phyloP scores from a whole-genome alignment of 1,284 basidiomycete species.

The Tremellales sp. region DNA sequence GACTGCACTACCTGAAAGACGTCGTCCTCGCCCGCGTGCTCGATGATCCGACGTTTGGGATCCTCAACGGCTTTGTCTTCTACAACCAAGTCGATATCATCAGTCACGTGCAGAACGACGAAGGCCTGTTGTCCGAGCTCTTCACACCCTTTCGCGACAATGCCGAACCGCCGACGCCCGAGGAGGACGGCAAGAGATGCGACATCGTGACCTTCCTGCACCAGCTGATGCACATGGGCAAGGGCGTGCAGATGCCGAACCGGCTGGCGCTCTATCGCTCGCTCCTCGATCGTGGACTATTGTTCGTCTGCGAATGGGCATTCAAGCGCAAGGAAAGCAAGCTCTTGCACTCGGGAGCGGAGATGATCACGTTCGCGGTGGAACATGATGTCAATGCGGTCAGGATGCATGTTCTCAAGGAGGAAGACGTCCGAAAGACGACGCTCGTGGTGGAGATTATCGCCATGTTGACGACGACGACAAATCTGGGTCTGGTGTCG shows the following conservation, averaged over 20 bases:
- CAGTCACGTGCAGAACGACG: constrained; percentile 76
- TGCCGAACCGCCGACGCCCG: constrained; percentile 20
- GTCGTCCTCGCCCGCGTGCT: constrained; percentile 91
- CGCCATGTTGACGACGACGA: constrained; percentile 68
- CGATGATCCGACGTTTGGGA: constrained; percentile 95
- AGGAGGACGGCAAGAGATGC: constrained; percentile 44
- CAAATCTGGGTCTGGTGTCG: constrained; percentile 82
- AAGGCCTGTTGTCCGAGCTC: constrained; percentile 69
- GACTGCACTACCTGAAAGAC: constrained; percentile 94
- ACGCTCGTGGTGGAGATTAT: constrained; percentile 74
- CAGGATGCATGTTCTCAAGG: constrained; percentile 74
- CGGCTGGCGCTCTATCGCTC: constrained; percentile 84
- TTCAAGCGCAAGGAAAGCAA: constrained; percentile 54
- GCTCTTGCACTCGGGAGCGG: constrained; percentile 77
- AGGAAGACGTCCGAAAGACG: constrained; percentile 56
- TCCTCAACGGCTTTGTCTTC: constrained; percentile 94
- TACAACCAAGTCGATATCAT: constrained; percentile 99
- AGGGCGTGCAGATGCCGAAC: constrained; percentile 86
- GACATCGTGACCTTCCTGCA: constrained; percentile 84
- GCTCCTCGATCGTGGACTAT: constrained; percentile 80
- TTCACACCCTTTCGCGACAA: constrained; percentile 70
- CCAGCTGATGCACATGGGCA: constrained; percentile 91
- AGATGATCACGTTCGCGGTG: constrained; percentile 78
- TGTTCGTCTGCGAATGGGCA: constrained; percentile 90
- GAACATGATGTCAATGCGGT: constrained; percentile 91